These are phyloP conservation scores for Vitis riparia DNA, from an alignment of 164 flowering plant species.

Conservation along the genomic window DNA sequence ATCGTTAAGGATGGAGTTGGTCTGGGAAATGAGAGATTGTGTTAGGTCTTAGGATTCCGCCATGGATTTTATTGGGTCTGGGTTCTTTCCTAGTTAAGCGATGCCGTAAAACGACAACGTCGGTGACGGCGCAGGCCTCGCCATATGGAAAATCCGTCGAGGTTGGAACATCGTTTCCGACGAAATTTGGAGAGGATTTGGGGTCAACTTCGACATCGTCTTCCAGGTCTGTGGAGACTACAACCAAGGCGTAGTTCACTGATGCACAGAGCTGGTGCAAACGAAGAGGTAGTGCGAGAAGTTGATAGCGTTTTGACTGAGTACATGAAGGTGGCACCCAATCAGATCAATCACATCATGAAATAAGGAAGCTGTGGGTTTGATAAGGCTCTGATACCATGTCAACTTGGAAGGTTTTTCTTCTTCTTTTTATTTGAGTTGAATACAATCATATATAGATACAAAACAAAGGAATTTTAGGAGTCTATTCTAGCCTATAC, in stretches of 20 bases:
- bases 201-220: constrained; percentile 65
- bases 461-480: too few species aligned
- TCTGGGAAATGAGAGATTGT: too few species aligned
- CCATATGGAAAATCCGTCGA: constrained; percentile 19
- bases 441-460: too few species aligned
- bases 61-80: too few species aligned
- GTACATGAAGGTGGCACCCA: constrained; percentile 54
- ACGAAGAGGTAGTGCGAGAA: constrained; percentile 74
- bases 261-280: constrained; percentile 60
- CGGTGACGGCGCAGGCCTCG: constrained; percentile 1
- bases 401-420: too few species aligned
- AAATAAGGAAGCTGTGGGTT: constrained; percentile 31
- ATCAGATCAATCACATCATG: constrained; percentile 58
- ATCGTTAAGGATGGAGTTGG: too few species aligned
- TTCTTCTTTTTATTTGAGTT: too few species aligned
- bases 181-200: constrained; percentile 60
- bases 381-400: not conserved
- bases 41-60: too few species aligned
- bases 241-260: constrained; percentile 16
- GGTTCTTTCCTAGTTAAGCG: constrained; percentile 10
- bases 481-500: too few species aligned
- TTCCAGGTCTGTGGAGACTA: constrained; percentile 43
- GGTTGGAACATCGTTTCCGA: constrained; percentile 18
- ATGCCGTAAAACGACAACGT: constrained; percentile 46
- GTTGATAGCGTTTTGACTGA: constrained; percentile 45